Evolutionary conservation across 2,329 filamentous ascomycete genomes (phyloP).

Genomic region (Aspergillus pseudoglaucus): DNA sequence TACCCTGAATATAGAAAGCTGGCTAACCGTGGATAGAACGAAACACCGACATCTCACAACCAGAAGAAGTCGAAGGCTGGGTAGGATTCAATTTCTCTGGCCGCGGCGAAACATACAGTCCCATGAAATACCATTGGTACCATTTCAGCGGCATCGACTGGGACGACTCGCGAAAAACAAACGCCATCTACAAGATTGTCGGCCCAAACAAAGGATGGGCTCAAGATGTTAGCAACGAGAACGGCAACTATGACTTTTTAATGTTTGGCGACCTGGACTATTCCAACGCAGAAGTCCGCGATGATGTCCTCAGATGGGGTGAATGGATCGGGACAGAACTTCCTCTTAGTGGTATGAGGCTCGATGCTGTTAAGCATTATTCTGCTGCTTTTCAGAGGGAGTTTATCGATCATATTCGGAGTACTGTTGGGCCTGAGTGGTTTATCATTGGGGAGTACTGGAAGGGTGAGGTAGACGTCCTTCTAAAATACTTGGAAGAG

Average conservation of each 20-base stretch:
- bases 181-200: constrained; percentile 60
- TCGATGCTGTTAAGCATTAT: constrained; percentile 69
- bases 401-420: constrained; percentile 56
- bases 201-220: constrained; percentile 61
- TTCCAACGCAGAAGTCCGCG: constrained; percentile 54
- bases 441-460: constrained; percentile 67
- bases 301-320: constrained; percentile 62
- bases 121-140: constrained; percentile 58
- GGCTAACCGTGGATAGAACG: constrained; percentile 40
- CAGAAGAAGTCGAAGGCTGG: constrained; percentile 62
- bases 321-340: constrained; percentile 59
- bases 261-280: constrained; percentile 70
- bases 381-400: constrained; percentile 59
- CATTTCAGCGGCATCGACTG: constrained; percentile 66
- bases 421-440: constrained; percentile 46
- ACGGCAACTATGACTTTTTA: constrained; percentile 63
- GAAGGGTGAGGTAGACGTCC: constrained; percentile 51
- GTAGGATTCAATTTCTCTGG: constrained; percentile 60
- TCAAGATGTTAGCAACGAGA: constrained; percentile 53
- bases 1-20: neutral
- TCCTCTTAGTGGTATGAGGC: constrained; percentile 58
- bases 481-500: constrained; percentile 52
- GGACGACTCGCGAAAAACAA: constrained; percentile 51
- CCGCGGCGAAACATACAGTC: constrained; percentile 53
- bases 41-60: constrained; percentile 47